phyloP scores from a whole-genome alignment of 805 yeast species.

The Candida peoriensis region DNA sequence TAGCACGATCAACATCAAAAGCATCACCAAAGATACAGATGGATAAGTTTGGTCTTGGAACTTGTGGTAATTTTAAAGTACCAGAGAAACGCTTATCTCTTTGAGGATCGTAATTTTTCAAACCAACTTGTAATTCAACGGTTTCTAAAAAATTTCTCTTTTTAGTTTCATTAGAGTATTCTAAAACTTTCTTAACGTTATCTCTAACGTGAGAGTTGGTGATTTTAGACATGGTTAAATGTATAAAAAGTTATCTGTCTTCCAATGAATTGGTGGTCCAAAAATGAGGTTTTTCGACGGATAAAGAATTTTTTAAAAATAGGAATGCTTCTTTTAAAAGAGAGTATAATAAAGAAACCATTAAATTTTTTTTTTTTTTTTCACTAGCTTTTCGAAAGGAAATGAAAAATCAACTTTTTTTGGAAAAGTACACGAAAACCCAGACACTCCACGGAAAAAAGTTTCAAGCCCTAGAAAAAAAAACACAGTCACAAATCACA shows the following conservation, averaged over 20 bases:
- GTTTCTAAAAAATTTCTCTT: slow-evolving; percentile 99
- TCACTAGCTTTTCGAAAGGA: too few relatives aligned
- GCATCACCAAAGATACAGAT: slow-evolving; percentile 99
- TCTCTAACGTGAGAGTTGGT: slow-evolving; percentile 93
- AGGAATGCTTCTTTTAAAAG: background rate
- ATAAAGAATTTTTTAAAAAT: slow-evolving; percentile 8
- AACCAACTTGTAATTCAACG: slow-evolving; percentile 98
- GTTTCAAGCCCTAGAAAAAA: too few relatives aligned
- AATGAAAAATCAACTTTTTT: too few relatives aligned
- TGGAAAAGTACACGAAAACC: too few relatives aligned
- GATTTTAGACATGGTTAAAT: slow-evolving; percentile 71
- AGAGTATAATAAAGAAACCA: too few relatives aligned
- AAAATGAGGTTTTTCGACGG: slow-evolving; percentile 41
- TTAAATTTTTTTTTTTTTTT: too few relatives aligned
- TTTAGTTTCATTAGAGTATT: slow-evolving; percentile 89
- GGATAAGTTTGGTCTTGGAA: slow-evolving; percentile 99
- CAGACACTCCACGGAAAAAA: slow-evolving; percentile 1
- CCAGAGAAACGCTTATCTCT: slow-evolving; percentile 99
- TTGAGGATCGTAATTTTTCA: slow-evolving; percentile 99
- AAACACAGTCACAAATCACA: too few relatives aligned
- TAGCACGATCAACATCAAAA: slow-evolving; percentile 99
- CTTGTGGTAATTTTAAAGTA: slow-evolving; percentile 94
- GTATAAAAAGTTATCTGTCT: slow-evolving; percentile 54
- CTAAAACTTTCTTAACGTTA: slow-evolving; percentile 87
- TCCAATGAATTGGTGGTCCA: slow-evolving; percentile 65